Evolutionary conservation across 2,329 filamentous ascomycete species (phyloP).

Genomic region (Colletotrichum australisinense): DNA sequence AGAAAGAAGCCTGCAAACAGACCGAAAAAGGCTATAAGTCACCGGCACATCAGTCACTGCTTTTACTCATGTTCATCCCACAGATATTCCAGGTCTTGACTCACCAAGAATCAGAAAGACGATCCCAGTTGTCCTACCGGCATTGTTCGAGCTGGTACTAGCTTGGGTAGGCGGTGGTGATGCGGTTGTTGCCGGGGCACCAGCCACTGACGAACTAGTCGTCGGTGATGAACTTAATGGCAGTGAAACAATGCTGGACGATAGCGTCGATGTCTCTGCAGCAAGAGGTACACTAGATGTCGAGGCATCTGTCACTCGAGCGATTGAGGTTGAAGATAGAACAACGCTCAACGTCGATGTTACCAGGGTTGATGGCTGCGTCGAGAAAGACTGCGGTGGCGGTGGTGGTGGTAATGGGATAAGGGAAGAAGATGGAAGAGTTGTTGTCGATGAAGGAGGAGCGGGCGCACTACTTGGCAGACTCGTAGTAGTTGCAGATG

Average conservation of each 20-base stretch:
- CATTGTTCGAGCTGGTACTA: neutral
- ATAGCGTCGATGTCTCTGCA: neutral
- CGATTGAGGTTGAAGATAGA: neutral
- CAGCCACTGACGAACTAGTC: neutral
- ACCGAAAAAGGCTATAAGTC: slow-evolving; percentile 1
- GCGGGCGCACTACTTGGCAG: neutral
- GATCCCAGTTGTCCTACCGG: slow-evolving; percentile 3
- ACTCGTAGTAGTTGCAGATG: neutral
- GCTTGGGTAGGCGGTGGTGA: slow-evolving; percentile 3
- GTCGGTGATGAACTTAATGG: neutral
- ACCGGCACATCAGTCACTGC: neutral
- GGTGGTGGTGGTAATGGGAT: neutral
- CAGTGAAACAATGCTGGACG: neutral
- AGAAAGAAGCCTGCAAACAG: slow-evolving; percentile 10
- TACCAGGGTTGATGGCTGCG: neutral
- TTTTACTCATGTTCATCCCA: too few species aligned
- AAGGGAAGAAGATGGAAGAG: neutral
- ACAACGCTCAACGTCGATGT: neutral
- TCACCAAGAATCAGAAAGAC: slow-evolving; percentile 7
- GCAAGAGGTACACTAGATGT: neutral
- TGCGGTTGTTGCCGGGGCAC: neutral
- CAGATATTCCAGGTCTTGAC: neutral
- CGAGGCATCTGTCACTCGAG: neutral
- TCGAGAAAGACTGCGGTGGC: neutral
- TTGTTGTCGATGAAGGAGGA: neutral